phyloP scores from a whole-genome alignment of 2,329 filamentous ascomycete species.

The Verticillium tricorpus region DNA sequence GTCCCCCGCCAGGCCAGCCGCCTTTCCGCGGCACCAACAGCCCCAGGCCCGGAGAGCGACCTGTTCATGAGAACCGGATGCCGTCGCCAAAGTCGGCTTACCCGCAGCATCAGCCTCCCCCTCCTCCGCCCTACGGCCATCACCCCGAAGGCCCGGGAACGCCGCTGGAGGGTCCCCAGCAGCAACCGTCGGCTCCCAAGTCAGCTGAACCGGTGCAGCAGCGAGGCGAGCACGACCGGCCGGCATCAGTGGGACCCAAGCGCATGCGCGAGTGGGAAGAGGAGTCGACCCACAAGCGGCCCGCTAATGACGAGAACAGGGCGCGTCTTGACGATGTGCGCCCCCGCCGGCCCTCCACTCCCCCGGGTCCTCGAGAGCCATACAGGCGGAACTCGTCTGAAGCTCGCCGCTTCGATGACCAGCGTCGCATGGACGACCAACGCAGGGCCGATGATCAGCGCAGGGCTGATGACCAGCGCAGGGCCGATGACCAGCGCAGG shows the following conservation, averaged over 20 bases:
- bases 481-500: conserved; percentile 33
- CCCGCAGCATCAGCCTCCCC: conserved; percentile 63
- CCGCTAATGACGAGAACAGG: conserved; percentile 81
- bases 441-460: conserved; percentile 44
- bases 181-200: conserved; percentile 53
- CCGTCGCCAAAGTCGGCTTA: conserved; percentile 89
- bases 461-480: conserved; percentile 49
- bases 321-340: conserved; percentile 81
- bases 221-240: conserved; percentile 63
- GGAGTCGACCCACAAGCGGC: conserved; percentile 74
- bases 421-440: conserved; percentile 54
- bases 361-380: conserved; percentile 51
- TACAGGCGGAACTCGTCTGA: conserved; percentile 78
- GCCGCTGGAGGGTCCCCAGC: conserved; percentile 63
- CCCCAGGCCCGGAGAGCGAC: conserved; percentile 78
- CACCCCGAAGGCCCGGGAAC: conserved; percentile 58
- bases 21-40: conserved; percentile 70
- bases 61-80: conserved; percentile 77
- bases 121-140: conserved; percentile 56
- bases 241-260: conserved; percentile 76
- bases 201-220: conserved; percentile 61
- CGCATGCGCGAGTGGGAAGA: conserved; percentile 91
- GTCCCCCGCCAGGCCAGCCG: conserved; percentile 53
- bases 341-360: conserved; percentile 73
- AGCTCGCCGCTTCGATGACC: conserved; percentile 59